Evolutionary conservation across 768 basidiomycete species (phyloP), one percentile per base, ranked within the genome.

Genomic region (Lactarius vividus): DNA sequence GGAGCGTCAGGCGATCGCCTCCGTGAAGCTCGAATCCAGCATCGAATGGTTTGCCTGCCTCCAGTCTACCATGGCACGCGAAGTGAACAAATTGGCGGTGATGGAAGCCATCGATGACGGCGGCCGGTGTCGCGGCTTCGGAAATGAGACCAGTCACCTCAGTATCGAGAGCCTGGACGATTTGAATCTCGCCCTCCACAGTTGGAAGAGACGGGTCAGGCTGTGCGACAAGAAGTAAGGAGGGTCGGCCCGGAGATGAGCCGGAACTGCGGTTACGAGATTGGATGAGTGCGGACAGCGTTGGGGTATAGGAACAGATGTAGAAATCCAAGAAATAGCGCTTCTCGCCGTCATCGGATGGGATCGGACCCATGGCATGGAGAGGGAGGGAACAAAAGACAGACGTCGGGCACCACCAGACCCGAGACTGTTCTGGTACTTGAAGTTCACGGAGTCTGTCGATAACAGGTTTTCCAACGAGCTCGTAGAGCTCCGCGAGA

Each of bases 311-410:
- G 15, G 37, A 65, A 46, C 54, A 35, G 35, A 65, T 57, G 44
- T 59, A 63, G 15, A 62, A 6, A 8, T 63, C 55, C 42, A 58
- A 59, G 13, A 63, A 46, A 58, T 62, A 49, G 11, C 20, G 53
- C 9, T 46, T 44, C n/a, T 54, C 13, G 3, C 31, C 13, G 11
- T 33, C 67, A 20, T 56, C 16, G 4, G 35, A 46, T 7, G 39
- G 39, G 20, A 65, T 63, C 9, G 61, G 39, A 2, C 62, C 64
- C 28, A 66, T 66, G 16, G 68, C 68, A 26, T 69, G 68, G 18
- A 66, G 44, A 7, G 65, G 68, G 15, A 69, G 61, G 18, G 56
- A 67, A 11, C 39, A 61, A 8, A 69, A 61, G 4, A 16, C 37
- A 1, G 37, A 39, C 5, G 37, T 39, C 15, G 37, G 37, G 15